phyloP scores from a whole-genome alignment of 2,329 filamentous ascomycete species.

The Calonectria hawksworthii region DNA sequence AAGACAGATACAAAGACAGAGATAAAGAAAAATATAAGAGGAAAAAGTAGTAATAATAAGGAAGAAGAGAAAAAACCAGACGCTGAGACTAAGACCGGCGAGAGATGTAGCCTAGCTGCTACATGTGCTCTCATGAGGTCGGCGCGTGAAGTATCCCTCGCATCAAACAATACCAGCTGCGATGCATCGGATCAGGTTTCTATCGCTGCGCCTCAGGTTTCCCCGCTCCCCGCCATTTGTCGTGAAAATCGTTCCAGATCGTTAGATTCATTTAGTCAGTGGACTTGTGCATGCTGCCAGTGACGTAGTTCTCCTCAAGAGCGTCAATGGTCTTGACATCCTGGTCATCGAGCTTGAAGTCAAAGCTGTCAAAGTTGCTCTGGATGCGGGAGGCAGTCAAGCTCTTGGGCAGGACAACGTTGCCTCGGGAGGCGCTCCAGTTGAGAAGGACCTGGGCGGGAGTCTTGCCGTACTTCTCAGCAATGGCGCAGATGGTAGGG shows the following conservation, averaged over 20 bases:
- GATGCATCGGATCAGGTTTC: conserved; percentile 16
- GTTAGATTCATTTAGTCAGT: conserved; percentile 47
- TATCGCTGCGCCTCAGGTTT: not conserved
- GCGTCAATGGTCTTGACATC: conserved; percentile 75
- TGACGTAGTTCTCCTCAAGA: conserved; percentile 80
- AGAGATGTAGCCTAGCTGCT: conserved; percentile 21
- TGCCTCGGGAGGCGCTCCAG: conserved; percentile 83
- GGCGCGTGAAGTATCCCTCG: conserved; percentile 22
- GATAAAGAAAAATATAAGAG: not conserved
- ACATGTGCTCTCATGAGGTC: conserved; percentile 26
- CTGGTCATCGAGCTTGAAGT: conserved; percentile 70
- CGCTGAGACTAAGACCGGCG: conserved; percentile 11
- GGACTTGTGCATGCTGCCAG: conserved; percentile 63
- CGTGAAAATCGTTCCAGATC: conserved; percentile 23
- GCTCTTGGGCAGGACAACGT: conserved; percentile 83
- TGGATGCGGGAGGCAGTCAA: conserved; percentile 73
- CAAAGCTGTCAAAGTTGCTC: conserved; percentile 74
- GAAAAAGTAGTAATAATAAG: not conserved
- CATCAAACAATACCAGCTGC: conserved; percentile 31
- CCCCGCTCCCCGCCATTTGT: conserved; percentile 5
- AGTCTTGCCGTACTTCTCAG: conserved; percentile 78
- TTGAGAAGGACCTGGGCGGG: conserved; percentile 82
- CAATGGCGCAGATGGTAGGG: conserved; percentile 71
- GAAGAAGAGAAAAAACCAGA: conserved; percentile 13
- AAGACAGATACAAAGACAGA: not conserved